phyloP scores from a whole-genome alignment of 78 protist genomes.

The Dictyostelium brefeldianum region DNA sequence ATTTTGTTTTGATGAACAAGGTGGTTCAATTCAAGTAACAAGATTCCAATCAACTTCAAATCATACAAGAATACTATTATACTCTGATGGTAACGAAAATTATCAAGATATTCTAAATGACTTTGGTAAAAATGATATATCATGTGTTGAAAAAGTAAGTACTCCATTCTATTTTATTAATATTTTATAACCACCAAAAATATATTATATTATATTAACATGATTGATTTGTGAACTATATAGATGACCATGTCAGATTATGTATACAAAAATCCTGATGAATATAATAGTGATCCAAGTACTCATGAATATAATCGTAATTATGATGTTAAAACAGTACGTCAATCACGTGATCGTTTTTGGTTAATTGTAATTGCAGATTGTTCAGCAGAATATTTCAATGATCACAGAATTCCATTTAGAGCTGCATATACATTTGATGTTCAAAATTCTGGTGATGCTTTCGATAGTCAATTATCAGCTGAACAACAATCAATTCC shows the following conservation, averaged over 20 bases:
- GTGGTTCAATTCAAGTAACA: not conserved
- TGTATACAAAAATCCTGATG: not conserved
- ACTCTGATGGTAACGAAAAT: slow-evolving; percentile 19
- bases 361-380: slow-evolving; percentile 54
- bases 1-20: slow-evolving; percentile 45
- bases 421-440: not conserved
- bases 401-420: not conserved
- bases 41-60: not conserved
- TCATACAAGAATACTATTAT: not conserved
- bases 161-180: no score
- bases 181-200: not conserved
- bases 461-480: slow-evolving; percentile 31
- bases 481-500: slow-evolving; percentile 64
- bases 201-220: not conserved
- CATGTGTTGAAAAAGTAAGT: slow-evolving; percentile 41
- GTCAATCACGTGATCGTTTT: slow-evolving; percentile 44
- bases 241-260: not conserved
- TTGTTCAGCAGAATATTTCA: not conserved
- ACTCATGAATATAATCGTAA: not conserved
- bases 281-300: not conserved
- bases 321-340: not conserved
- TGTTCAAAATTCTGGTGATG: slow-evolving; percentile 47
- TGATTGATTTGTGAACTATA: not conserved
- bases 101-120: slow-evolving; percentile 19
- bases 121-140: not conserved